Percentiles rank a stretch among this genome's conserved stretches.
Conservation (phyloP, 306 rosid species). For the Inga leiocalycina region DNA sequence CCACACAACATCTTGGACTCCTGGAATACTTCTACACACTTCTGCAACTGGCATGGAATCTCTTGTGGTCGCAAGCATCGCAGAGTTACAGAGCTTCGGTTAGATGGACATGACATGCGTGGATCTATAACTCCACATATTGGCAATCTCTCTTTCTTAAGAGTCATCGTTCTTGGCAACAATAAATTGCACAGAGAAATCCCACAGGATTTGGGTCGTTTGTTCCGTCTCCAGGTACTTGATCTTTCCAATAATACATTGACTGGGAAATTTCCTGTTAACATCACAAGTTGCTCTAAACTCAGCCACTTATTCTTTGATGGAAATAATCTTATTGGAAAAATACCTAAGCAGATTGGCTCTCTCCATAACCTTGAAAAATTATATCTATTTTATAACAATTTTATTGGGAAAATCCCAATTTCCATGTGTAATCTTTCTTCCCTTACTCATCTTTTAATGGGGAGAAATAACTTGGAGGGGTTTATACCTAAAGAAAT, state of each 20-base stretch:
- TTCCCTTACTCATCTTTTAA: background rate
- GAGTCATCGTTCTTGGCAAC: background rate
- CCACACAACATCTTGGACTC: background rate
- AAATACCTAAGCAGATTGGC: constrained; percentile 30
- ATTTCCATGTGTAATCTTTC: background rate
- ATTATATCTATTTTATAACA: background rate
- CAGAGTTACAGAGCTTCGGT: constrained; percentile 9
- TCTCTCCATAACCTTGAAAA: background rate
- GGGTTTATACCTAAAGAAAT: constrained; percentile 6
- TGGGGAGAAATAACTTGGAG: background rate
- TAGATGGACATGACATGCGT: background rate
- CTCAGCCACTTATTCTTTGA: background rate
- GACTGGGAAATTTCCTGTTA: constrained; percentile 19
- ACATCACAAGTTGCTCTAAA: background rate
- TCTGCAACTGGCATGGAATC: background rate
- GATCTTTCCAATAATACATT: background rate
- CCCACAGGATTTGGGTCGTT: constrained; percentile 7
- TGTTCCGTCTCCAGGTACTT: constrained; percentile 5
- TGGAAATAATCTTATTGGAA: constrained; percentile 5
- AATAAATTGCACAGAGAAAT: constrained; percentile 14
- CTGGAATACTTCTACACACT: background rate
- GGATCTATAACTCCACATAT: constrained; percentile 33
- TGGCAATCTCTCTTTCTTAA: constrained; percentile 37
- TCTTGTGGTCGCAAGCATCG: background rate
- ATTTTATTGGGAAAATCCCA: background rate